phyloP scores from a whole-genome alignment of 176 grass and related monocot species.

The Carex littledalei region DNA sequence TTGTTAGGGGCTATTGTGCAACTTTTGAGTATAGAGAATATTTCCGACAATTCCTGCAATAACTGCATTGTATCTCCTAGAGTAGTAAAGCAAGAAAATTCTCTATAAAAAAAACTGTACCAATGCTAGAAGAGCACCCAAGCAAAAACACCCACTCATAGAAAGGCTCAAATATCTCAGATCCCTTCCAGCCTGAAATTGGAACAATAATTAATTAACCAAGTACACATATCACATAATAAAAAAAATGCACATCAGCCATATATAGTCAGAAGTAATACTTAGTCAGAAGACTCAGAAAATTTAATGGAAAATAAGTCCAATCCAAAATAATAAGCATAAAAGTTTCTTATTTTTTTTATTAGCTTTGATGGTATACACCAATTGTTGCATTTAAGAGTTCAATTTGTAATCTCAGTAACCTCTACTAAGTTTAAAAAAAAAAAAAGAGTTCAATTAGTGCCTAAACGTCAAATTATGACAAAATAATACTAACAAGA shows the following conservation, averaged over 20 bases:
- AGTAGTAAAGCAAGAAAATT: neutral
- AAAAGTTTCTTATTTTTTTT: neutral
- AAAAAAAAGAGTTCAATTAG: neutral
- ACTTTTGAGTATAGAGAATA: neutral
- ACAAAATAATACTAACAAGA: slow-evolving; percentile 21
- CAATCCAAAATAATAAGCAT: neutral
- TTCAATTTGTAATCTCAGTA: neutral
- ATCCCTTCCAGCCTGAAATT: slow-evolving; percentile 84
- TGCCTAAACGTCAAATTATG: neutral
- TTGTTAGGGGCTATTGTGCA: neutral
- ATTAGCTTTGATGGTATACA: neutral
- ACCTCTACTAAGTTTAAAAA: too few species aligned
- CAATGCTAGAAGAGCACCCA: slow-evolving; percentile 56
- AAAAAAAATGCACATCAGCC: neutral
- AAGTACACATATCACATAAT: neutral
- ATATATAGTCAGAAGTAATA: neutral
- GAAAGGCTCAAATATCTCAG: slow-evolving; percentile 86
- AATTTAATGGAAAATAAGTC: neutral
- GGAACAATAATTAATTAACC: neutral
- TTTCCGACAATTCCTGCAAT: neutral
- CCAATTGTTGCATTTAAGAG: neutral
- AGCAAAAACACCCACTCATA: slow-evolving; percentile 68
- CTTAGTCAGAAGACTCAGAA: neutral
- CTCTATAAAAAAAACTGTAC: slow-evolving; percentile 32
- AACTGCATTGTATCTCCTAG: neutral